Conservation (phyloP, 306 rosid species). For the Parietaria judaica region DNA sequence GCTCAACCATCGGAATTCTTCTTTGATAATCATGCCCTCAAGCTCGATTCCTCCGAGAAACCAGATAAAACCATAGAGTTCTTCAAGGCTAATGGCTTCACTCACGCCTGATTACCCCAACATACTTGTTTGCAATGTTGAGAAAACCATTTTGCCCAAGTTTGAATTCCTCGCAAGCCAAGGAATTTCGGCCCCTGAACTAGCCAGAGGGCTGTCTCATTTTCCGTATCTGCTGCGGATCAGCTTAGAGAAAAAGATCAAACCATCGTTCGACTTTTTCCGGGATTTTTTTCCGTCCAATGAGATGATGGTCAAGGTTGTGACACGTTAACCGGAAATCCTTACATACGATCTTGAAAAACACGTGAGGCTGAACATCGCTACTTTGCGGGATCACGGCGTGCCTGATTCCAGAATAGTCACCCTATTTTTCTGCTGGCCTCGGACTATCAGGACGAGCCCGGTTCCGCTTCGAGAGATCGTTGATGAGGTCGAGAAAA, state of each 20-base stretch:
- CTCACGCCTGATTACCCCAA: constrained; percentile 8
- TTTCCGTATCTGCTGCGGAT: neutral
- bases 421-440: constrained; percentile 6
- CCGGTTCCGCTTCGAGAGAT: neutral
- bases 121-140: neutral
- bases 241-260: constrained; percentile 19
- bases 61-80: constrained; percentile 22
- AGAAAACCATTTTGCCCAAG: constrained; percentile 24
- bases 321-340: neutral
- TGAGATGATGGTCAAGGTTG: neutral
- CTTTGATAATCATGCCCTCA: neutral
- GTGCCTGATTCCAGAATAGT: constrained; percentile 9
- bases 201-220: constrained; percentile 3
- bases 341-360: neutral
- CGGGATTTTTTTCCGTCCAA: constrained; percentile 17
- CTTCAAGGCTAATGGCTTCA: constrained; percentile 18
- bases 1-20: no score
- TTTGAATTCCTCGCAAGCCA: constrained; percentile 22
- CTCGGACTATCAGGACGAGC: neutral
- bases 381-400: constrained; percentile 15
- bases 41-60: constrained; percentile 17
- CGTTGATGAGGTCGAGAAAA: constrained; percentile 18
- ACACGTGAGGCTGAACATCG: constrained; percentile 19
- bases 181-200: constrained; percentile 26
- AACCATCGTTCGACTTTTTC: constrained; percentile 18